Base-by-base conservation (phyloP, 805 yeast species). In the Candida silvicultrix region DNA sequence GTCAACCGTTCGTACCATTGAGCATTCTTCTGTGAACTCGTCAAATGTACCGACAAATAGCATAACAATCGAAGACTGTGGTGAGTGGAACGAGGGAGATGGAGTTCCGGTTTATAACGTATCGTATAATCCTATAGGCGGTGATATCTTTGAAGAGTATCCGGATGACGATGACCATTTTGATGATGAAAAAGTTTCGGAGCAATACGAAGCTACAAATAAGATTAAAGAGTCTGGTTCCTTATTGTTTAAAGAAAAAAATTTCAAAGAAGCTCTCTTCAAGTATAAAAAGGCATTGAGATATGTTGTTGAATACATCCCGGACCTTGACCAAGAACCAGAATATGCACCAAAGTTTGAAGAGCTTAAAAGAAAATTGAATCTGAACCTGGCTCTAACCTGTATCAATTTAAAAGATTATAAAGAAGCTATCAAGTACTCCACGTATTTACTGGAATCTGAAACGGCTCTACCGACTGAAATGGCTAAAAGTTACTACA, bases 111-210 rank as follows among this genome's bases (percentile, higher is more conserved):
- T 82, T 2, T 76, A 56, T 54, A 80, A 81, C 54, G 86, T 89
- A 0, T 75, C 84, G 41, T 78, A 78, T 53, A 77, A 76, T 48
- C 57, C 66, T 0, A 68, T 80, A 8, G 89, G 84, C 1, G 88
- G 87, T 8, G 95, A 86, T 55, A 60, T 77, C 0, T 86, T 73
- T 55, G 94, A 85, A 63, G 94, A 85, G 60, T 78, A 71, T 53
- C 95, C 94, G 0, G 89, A 81, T 49, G 95, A 86, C 60, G 88
- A 85, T 53, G 67, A 58, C 3, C 62, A 72, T 47, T 77, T 83
- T 42, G 81, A 77, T 46, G 75, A 75, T 40, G 81, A 84, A 18
- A 77, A 82, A 43, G 69, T 80, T 8, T 59, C 56, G n/a, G 64
- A 66, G 15, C 81, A 83, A 0, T 77, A 59, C 46, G 65, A 65